phyloP scores from a whole-genome alignment of 2,329 filamentous ascomycete species.

The Botrytis galanthina region DNA sequence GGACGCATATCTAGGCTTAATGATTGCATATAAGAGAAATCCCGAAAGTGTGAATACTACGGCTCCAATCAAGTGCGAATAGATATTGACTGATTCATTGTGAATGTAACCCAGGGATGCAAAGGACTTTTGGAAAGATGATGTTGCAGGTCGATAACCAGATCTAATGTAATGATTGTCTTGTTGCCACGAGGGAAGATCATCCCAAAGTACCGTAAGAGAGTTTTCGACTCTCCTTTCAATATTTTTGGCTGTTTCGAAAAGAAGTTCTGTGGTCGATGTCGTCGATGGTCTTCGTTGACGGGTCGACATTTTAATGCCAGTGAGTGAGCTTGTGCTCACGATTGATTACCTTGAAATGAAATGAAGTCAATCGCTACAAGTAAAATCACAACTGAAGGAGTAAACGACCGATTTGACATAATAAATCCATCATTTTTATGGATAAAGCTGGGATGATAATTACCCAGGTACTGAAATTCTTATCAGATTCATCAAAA shows the following conservation, averaged over 20 bases:
- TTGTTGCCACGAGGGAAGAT: slow-evolving; percentile 52
- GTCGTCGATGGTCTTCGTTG: slow-evolving; percentile 31
- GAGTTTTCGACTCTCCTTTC: slow-evolving; percentile 41
- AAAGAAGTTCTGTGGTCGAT: slow-evolving; percentile 29
- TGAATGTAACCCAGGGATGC: slow-evolving; percentile 61
- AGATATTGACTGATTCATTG: slow-evolving; percentile 67
- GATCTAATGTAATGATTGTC: slow-evolving; percentile 69
- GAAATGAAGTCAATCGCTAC: not conserved
- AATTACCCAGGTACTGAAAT: not conserved
- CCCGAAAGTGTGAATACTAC: slow-evolving; percentile 54
- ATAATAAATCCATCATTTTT: not conserved
- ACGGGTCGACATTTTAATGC: slow-evolving; percentile 30
- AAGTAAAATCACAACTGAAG: not conserved
- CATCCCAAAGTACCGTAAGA: slow-evolving; percentile 49
- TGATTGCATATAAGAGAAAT: slow-evolving; percentile 52
- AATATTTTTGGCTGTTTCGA: slow-evolving; percentile 29
- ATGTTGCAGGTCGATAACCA: slow-evolving; percentile 62
- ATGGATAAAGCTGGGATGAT: not conserved
- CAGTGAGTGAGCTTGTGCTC: not conserved
- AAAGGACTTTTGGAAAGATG: slow-evolving; percentile 58
- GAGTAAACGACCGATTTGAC: not conserved
- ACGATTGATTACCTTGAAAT: not conserved
- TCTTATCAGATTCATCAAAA: slow-evolving; percentile 9
- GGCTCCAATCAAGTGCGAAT: slow-evolving; percentile 67
- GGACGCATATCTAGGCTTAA: slow-evolving; percentile 64